Conservation (phyloP, 1,284 basidiomycete species). For the Sanguinoderma infundibulare region DNA sequence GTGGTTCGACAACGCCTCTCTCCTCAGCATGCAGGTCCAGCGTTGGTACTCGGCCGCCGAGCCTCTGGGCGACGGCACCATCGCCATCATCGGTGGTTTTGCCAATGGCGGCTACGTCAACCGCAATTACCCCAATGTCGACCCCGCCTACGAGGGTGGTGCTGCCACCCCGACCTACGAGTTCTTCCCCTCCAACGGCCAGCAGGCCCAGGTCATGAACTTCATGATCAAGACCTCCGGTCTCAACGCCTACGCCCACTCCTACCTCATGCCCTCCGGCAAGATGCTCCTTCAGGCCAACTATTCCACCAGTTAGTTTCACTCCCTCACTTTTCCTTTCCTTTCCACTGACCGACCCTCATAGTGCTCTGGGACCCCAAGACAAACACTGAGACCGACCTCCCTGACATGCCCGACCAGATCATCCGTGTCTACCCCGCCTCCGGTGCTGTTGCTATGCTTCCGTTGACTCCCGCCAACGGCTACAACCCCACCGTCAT, state of each 20-base stretch:
- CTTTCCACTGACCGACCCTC: constrained; percentile 5
- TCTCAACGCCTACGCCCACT: constrained; percentile 88
- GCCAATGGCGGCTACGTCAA: constrained; percentile 90
- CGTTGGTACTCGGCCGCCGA: constrained; percentile 93
- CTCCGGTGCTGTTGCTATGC: constrained; percentile 88
- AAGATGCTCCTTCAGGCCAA: constrained; percentile 88
- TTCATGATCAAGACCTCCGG: constrained; percentile 86
- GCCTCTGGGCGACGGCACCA: constrained; percentile 65
- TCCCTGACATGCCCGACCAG: constrained; percentile 65
- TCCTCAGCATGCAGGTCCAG: constrained; percentile 74
- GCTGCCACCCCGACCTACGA: constrained; percentile 75
- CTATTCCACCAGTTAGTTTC: constrained; percentile 66
- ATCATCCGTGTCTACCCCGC: constrained; percentile 92
- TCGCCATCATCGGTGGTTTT: constrained; percentile 83
- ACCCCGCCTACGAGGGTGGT: constrained; percentile 68
- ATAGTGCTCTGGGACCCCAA: constrained; percentile 67
- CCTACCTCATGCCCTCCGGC: constrained; percentile 86
- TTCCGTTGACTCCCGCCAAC: constrained; percentile 89
- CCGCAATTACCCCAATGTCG: constrained; percentile 73
- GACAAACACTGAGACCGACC: constrained; percentile 61
- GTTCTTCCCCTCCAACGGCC: constrained; percentile 75
- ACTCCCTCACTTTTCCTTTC: constrained; percentile 19
- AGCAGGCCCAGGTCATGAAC: constrained; percentile 63
- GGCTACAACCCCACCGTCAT: constrained; percentile 86
- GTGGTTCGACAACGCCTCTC: constrained; percentile 77